A percentile compares a stretch with the other conserved stretches of the same genome.
These are phyloP conservation scores for Heracleum sosnowskyi DNA, from an alignment of 129 eudicot genomes.

Conservation along the genomic window DNA sequence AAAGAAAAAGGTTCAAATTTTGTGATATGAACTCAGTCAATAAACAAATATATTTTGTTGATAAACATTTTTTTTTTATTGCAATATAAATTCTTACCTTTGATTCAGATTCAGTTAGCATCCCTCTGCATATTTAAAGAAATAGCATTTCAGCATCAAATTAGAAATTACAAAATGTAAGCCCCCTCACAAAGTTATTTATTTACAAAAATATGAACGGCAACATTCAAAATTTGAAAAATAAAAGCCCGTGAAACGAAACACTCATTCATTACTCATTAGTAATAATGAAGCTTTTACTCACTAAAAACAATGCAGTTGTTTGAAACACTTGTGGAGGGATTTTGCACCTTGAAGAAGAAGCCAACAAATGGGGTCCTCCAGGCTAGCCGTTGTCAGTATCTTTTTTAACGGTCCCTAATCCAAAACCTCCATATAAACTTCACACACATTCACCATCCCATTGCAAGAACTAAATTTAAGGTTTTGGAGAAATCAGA, in stretches of 20 bases:
- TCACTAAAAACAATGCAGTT: conserved; percentile 5
- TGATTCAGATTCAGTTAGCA: background rate
- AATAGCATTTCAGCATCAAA: background rate
- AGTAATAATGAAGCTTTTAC: background rate
- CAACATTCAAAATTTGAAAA: conserved; percentile 8
- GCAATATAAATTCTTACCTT: background rate
- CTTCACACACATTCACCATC: conserved; percentile 13
- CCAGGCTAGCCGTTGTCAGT: conserved; percentile 25
- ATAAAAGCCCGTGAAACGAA: background rate
- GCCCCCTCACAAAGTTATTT: background rate
- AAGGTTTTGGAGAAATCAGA: conserved; percentile 10
- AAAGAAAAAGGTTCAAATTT: background rate
- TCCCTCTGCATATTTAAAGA: background rate
- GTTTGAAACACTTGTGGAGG: background rate
- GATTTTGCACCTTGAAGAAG: background rate
- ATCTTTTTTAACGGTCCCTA: conserved; percentile 20
- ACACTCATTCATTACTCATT: background rate
- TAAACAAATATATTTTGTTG: background rate
- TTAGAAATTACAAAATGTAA: background rate
- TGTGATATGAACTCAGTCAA: background rate
- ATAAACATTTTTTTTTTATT: too few relatives aligned
- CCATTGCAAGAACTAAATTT: background rate
- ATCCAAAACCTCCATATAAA: conserved; percentile 15
- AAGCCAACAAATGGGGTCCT: background rate
- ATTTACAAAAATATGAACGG: conserved; percentile 1